Evolutionary conservation across 495 filamentous ascomycete genomes (phyloP), one percentile per base, ranked within the genome.

Genomic region (Hypomontagnella monticulosa): DNA sequence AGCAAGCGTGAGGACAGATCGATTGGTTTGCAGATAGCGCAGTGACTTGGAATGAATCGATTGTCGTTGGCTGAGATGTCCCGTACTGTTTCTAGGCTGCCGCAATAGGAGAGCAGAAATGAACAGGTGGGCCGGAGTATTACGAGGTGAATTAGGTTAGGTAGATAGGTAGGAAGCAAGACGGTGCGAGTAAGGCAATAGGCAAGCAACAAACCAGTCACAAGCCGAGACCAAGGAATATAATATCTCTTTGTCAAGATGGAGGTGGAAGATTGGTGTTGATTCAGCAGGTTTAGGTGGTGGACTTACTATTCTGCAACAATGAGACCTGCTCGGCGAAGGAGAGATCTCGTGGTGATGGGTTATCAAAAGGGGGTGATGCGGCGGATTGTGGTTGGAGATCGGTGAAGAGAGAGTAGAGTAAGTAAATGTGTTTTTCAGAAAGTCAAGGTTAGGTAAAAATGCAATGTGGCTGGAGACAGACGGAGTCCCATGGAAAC

Each of bases 371-470:
- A 66, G 59, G 65, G 69, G 68, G 40, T 64, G 60, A 62, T 69
- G 60, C 61, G 64, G 53, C 57, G 63, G 56, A 51, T 67, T 65
- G 67, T 71, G 49, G 64, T 64, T 69, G 69, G 69, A 70, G 67
- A 74, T 70, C 68, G 73, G 72, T 71, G 69, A 70, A 68, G 64
- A 68, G 66, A 63, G 46, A 66, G 48, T 61, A 68, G 57, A 67
- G 47, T 18, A 20, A 52, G 53, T 42, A 71, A 60, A 66, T 61
- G 59, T 67, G 65, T 73, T 70, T 63, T 62, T 61, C 44, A 53
- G 30, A 46, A 52, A 69, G 71, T 73, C 72, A 78, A 74, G 75
- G 71, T 73, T 73, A 78, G 75, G 75, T 79, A 61, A 69, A 73
- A 73, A 71, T 67, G 71, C 71, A 70, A 69, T 73, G 70, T 69